Base-by-base conservation (phyloP, 1,284 basidiomycete species). In the Fomitopsis betulina region DNA sequence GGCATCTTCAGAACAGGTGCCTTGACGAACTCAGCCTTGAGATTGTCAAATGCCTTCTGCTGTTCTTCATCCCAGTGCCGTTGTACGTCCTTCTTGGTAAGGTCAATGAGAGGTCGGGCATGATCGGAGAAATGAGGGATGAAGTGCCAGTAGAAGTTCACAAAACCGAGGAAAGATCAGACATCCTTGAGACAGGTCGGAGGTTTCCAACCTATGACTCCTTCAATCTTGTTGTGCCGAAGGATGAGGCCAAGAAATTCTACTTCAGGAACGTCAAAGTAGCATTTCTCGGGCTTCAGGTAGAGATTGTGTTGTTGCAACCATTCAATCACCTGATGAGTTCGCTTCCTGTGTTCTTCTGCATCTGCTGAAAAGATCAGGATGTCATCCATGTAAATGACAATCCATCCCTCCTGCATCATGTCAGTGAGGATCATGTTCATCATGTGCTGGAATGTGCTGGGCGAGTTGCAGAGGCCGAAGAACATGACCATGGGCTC, bases 111-210 rank as follows among this genome's bases (percentile, higher is more conserved):
- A 32, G 30, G 47, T 49, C 47, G 30, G 15, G 27, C 47, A 30
- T 3, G 9, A n/a, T 49, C 47, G 10, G 30, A 49, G 47, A 49
- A 49, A 17, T 49, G 47, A 13, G 23, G 47, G 17, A 49, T 49
- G 47, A 80, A 81, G 9, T 70, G 64, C 3, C 73, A 61, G 57
- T 73, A 79, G 63, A 74, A 78, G n/a, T n/a, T n/a, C n/a, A n/a
- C n/a, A n/a, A n/a, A n/a, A n/a, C n/a, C n/a, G n/a, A n/a, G n/a
- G n/a, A 67, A 68, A 3, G 56, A 43, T 53, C 60, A 58, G 25
- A 67, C 40, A 5, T 67, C 54, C 35, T 61, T 57, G 38, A 63
- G 23, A 13, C 33, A 51, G 5, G 17, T 21, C 5, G 65, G 61
- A 21, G n/a, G 37, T 2, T 52, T 59, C 60, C 62, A 63, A 2